Evolutionary conservation across 345 rosid genomes (phyloP).

Genomic region (Arabidopsis suecica): DNA sequence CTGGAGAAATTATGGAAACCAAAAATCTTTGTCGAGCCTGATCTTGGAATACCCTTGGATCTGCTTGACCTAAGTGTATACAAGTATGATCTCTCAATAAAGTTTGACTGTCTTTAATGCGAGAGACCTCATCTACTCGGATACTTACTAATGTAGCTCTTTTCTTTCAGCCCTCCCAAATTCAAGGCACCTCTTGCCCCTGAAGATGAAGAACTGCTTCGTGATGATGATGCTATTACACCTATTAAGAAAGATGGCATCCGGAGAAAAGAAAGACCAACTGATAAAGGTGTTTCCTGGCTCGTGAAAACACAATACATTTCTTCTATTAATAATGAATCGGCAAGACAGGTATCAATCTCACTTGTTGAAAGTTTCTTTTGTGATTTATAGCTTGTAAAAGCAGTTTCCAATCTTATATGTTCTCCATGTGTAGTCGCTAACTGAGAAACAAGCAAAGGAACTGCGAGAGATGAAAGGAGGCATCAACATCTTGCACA

Average conservation of each 20-base stretch:
- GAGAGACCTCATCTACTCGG: conserved; percentile 24
- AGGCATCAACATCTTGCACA: conserved; percentile 70
- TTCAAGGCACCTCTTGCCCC: conserved; percentile 71
- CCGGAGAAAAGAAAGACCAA: conserved; percentile 86
- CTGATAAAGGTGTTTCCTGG: conserved; percentile 96
- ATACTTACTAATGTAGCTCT: conserved; percentile 27
- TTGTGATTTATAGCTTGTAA: conserved; percentile 24
- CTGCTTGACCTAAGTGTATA: conserved; percentile 94
- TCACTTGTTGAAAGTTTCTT: not conserved
- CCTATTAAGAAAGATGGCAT: conserved; percentile 90
- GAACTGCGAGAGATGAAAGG: conserved; percentile 85
- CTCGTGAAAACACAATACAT: conserved; percentile 96
- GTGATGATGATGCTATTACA: conserved; percentile 77
- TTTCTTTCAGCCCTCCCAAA: conserved; percentile 68
- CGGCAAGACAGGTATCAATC: conserved; percentile 77
- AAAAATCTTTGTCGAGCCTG: conserved; percentile 88
- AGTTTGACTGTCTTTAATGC: conserved; percentile 11
- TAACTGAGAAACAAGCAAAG: conserved; percentile 94
- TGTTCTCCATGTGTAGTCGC: conserved; percentile 64
- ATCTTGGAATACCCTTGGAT: conserved; percentile 98
- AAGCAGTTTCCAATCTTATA: conserved; percentile 18
- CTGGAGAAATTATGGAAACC: conserved; percentile 94
- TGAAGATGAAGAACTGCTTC: conserved; percentile 91
- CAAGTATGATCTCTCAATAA: conserved; percentile 60
- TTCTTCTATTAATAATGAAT: conserved; percentile 84